Conservation (phyloP, 208 protist species). For the Angomonas deanei region DNA sequence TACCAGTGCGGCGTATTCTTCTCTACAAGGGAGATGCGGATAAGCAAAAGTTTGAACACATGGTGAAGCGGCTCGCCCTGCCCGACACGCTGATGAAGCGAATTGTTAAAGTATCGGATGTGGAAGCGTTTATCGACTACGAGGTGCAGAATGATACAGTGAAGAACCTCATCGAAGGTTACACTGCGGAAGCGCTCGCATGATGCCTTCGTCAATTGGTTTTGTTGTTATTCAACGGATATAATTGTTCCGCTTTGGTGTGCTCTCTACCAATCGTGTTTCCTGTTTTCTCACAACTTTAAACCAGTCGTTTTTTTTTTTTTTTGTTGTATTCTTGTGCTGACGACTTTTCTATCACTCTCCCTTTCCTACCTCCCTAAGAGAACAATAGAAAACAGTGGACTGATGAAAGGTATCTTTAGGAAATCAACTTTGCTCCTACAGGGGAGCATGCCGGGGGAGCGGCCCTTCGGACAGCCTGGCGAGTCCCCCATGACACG, state of each 20-base stretch:
- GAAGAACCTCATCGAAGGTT: conserved; percentile 15
- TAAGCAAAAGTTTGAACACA: conserved; percentile 23
- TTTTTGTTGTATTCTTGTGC: too few relatives aligned
- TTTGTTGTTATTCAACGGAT: background rate
- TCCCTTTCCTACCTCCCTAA: background rate
- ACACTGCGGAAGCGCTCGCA: conserved; percentile 19
- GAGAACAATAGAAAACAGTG: background rate
- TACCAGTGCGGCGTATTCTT: conserved; percentile 57
- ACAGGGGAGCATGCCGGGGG: conserved; percentile 16
- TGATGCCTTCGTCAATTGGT: background rate
- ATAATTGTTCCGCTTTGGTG: too few relatives aligned
- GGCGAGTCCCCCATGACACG: conserved; percentile 39
- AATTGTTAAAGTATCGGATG: background rate
- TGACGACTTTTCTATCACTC: conserved; percentile 8
- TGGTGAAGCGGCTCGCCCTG: conserved; percentile 11
- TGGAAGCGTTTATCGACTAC: conserved; percentile 12
- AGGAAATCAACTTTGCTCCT: background rate
- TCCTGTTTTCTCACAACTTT: conserved; percentile 3
- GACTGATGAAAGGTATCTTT: background rate
- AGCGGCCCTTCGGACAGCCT: conserved; percentile 53
- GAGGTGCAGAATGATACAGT: conserved; percentile 11
- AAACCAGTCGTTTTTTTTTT: conserved; percentile 1
- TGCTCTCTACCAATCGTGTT: too few relatives aligned
- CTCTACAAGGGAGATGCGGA: conserved; percentile 47
- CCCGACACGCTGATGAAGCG: background rate